Conservation (phyloP, 306 rosid species). For the Glycine latifolia region DNA sequence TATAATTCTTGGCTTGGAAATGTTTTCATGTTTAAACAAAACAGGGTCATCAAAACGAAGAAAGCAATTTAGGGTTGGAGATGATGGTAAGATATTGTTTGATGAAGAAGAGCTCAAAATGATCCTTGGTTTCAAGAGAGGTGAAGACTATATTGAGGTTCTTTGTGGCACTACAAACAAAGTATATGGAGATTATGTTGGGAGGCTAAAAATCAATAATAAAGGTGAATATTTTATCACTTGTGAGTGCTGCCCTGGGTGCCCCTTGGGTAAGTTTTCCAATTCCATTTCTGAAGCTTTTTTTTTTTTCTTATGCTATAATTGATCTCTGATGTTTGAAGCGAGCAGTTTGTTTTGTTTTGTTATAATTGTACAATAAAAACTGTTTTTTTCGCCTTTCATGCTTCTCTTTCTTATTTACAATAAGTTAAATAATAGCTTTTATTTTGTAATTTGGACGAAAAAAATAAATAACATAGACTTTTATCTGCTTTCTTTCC, state of each 20-base stretch:
- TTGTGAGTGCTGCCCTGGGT: slow-evolving; percentile 44
- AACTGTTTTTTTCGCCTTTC: too few species aligned
- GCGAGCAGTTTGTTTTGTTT: too few species aligned
- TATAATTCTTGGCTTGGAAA: neutral
- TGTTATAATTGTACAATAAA: too few species aligned
- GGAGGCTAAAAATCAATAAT: slow-evolving; percentile 43
- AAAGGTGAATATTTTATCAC: slow-evolving; percentile 51
- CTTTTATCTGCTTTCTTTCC: too few species aligned
- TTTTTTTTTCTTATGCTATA: neutral
- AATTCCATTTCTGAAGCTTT: neutral
- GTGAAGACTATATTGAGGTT: slow-evolving; percentile 53
- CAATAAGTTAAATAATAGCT: too few species aligned
- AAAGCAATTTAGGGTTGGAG: neutral
- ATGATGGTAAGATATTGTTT: slow-evolving; percentile 14
- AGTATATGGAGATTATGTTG: slow-evolving; percentile 52
- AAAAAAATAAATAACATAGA: too few species aligned
- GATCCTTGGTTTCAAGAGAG: slow-evolving; percentile 39
- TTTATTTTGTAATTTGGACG: too few species aligned
- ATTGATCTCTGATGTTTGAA: neutral
- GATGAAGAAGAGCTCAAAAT: slow-evolving; percentile 41
- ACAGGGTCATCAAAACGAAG: neutral
- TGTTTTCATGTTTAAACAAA: slow-evolving; percentile 14
- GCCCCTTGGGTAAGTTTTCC: slow-evolving; percentile 46
- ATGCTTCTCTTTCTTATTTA: too few species aligned
- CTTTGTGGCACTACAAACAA: slow-evolving; percentile 59